Evolutionary conservation across 1,284 basidiomycete species (phyloP).

Genomic region (Rhodotorula sp.): DNA sequence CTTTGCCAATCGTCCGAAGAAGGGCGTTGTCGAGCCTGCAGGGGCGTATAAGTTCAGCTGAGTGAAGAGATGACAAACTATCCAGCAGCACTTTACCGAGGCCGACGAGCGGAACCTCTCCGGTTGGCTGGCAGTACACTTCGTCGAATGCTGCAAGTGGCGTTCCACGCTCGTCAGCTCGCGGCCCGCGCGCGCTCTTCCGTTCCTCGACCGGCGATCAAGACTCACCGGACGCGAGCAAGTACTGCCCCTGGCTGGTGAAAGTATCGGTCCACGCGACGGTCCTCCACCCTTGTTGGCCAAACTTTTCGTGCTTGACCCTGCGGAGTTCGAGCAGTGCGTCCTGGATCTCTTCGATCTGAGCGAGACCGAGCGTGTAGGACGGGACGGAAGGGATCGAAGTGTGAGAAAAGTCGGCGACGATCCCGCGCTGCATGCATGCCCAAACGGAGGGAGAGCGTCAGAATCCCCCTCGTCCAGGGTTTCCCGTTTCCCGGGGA

Average conservation of each 20-base stretch:
- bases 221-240: slow-evolving; percentile 45
- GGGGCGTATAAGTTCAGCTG: accelerated
- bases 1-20: slow-evolving; percentile 49
- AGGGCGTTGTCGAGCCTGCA: slow-evolving; percentile 42
- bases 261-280: slow-evolving; percentile 53
- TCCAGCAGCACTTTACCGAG: slow-evolving; percentile 38
- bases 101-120: slow-evolving; percentile 50
- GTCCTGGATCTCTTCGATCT: slow-evolving; percentile 52
- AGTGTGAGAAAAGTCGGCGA: slow-evolving; percentile 51
- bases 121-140: slow-evolving; percentile 52
- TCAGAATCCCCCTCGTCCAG: too few relatives aligned
- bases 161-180: background rate
- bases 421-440: slow-evolving; percentile 47
- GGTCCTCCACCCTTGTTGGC: slow-evolving; percentile 43
- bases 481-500: background rate
- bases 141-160: slow-evolving; percentile 49
- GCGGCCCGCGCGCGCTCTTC: too few relatives aligned
- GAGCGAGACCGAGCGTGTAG: slow-evolving; percentile 50
- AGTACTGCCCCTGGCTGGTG: slow-evolving; percentile 49
- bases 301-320: slow-evolving; percentile 48
- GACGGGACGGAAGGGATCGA: slow-evolving; percentile 48
- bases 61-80: background rate
- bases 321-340: slow-evolving; percentile 50
- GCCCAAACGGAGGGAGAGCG: too few relatives aligned
- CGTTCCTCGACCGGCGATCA: too few relatives aligned